Evolutionary conservation across 768 basidiomycete species (phyloP), one percentile per base, ranked within the genome.

Genomic region (Myochromella boudieri): DNA sequence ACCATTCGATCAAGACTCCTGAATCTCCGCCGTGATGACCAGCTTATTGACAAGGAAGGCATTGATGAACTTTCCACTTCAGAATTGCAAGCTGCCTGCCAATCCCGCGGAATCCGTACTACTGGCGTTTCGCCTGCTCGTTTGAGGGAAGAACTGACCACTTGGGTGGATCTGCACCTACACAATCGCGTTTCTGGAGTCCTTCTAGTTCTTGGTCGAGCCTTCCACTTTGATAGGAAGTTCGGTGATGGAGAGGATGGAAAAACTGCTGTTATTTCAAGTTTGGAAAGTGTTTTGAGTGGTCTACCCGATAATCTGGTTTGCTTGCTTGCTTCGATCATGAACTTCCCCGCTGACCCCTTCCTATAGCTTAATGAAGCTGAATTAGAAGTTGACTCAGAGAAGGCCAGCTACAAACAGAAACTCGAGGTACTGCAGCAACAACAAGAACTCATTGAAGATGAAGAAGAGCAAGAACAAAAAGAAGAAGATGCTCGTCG

Each of bases 371-470:
- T 98, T 36, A 97, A 90, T 65, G 97, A 98, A 74, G 92, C 97
- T 7, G 97, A 98, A 64, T 79, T 98, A 40, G 91, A 95, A 66
- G 95, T 98, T 18, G 91, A 94, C 55, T 90, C 87, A 18, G 95
- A 95, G 31, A 86, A 86, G 41, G 92, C 93, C 17, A 91, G 85
- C 59, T 97, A 97, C 79, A 95, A 97, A 74, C 91, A 98, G 75
- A 97, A 95, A 68, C 80, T 99, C 45, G 97, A 98, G 53, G 95
- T 99, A 20, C 71, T 99, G 62, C 92, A 97, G 58, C 91, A 99
- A 59, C 97, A 99, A 67, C 91, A 99, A 63, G 97, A 99, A 65
- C 91, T 99, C 51, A 99, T 99, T 62, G 95, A 99, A 62, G 97
- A 99, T 65, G 97, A 99, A 68, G 84, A 94, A 54, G 97, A 97